Evolutionary conservation across 306 rosid genomes (phyloP), one percentile per base, ranked within the genome.

Genomic region (Dryas alaskensis): DNA sequence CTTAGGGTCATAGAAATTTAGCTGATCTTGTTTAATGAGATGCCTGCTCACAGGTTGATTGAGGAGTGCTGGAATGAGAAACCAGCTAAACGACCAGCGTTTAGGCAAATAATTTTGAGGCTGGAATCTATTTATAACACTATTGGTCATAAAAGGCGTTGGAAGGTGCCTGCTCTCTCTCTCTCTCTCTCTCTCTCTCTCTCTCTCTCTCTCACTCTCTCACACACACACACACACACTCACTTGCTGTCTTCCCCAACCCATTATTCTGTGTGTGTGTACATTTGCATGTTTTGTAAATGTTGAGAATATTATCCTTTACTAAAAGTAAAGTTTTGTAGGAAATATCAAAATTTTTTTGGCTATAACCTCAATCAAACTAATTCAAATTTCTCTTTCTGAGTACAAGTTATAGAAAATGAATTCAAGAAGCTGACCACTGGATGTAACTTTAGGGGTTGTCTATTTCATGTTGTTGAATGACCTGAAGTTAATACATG

Each of bases 81-180:
- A n/a, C 98, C 98, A 50, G 86, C 88, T 2, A 87, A 70, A 86
- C 81, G 98, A 78, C 98, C 97, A 80, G 84, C 92, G n/a, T 93
- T 93, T 81, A 88, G 94, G 59, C 88, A 84, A 84, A 89, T 93
- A 73, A 88, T 91, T 73, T 54, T 68, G 14, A 86, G 76, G 84
- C 90, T 93, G 74, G 96, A 91, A 76, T 70, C 87, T 76, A 91
- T 91, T 48, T 54, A 84, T 84, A 73, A 82, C 87, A 72, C 81
- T 67, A 46, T 89, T 47, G 84, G 81, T 77, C 91, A 87, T 50
- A 89, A 82, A 81, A 72, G 89, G 69, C 91, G 87, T 70, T 93
- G 98, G 98, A 93, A 91, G 98, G 98, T 93, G 22, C n/a, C 39
- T 43, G 17, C 72, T 70, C 44, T 52, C 85, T 64, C 75, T 75